Conservation (phyloP, 345 rosid genomes). For the Carallia brachiata region DNA sequence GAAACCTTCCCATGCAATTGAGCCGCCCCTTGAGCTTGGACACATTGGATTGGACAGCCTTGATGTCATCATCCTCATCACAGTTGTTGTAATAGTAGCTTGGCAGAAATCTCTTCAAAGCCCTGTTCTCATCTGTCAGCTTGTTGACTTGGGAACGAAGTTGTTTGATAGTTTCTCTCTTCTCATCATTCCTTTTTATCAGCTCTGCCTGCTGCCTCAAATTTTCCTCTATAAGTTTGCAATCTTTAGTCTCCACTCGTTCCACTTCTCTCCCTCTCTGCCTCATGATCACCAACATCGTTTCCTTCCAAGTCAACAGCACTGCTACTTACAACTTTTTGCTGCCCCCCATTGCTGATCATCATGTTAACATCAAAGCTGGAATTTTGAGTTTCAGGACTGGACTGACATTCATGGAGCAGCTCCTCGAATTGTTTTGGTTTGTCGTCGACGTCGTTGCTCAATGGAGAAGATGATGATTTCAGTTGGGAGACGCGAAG, state of each 20-base stretch:
- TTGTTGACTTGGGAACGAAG: constrained; percentile 20
- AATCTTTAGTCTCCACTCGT: constrained; percentile 12
- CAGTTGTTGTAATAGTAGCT: constrained; percentile 6
- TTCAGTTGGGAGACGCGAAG: neutral
- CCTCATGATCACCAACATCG: neutral
- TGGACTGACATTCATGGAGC: neutral
- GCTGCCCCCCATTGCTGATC: neutral
- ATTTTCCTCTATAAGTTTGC: constrained; percentile 22
- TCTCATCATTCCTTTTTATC: constrained; percentile 33
- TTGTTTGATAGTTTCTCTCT: constrained; percentile 31
- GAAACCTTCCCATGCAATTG: constrained; percentile 15
- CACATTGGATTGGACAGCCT: neutral
- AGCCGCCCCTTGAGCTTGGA: constrained; percentile 17
- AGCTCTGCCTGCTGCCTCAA: constrained; percentile 27
- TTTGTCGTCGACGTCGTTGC: neutral
- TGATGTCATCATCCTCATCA: neutral
- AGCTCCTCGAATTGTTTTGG: neutral
- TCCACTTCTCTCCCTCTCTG: constrained; percentile 18
- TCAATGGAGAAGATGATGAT: constrained; percentile 1
- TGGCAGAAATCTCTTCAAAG: constrained; percentile 1
- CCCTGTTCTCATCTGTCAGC: constrained; percentile 18
- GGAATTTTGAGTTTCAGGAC: neutral
- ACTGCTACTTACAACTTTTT: neutral
- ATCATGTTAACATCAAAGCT: neutral
- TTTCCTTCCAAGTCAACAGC: constrained; percentile 1